phyloP scores from a whole-genome alignment of 1,139 yeast species.

The Saccharomycopsis hybrid region DNA sequence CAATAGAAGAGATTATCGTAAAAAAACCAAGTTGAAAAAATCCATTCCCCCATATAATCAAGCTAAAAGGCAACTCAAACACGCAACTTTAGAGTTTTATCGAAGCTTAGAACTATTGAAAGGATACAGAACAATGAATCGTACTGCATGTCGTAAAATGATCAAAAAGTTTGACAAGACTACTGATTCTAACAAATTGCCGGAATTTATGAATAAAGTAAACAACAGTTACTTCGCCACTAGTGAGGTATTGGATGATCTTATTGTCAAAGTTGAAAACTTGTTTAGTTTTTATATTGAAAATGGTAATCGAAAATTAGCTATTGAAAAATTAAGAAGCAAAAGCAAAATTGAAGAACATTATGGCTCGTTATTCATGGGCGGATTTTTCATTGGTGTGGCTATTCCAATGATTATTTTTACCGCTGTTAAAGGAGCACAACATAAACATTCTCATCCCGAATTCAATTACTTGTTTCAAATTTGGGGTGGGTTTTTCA shows the following conservation, averaged over 20 bases:
- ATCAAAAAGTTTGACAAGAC: conserved; percentile 85
- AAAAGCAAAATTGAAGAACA: conserved; percentile 35
- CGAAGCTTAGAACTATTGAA: conserved; percentile 71
- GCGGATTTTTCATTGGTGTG: conserved; percentile 67
- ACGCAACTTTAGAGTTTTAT: conserved; percentile 75
- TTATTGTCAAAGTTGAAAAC: conserved; percentile 59
- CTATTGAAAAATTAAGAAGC: conserved; percentile 64
- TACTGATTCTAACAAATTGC: conserved; percentile 42
- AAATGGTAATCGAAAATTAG: conserved; percentile 64
- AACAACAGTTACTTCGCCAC: conserved; percentile 50
- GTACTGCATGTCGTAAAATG: conserved; percentile 85
- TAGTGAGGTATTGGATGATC: conserved; percentile 59
- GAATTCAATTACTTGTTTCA: conserved; percentile 48
- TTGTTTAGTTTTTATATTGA: conserved; percentile 64
- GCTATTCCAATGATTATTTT: conserved; percentile 57
- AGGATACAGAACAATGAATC: conserved; percentile 69
- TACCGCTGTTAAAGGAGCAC: conserved; percentile 45
- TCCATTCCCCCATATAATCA: conserved; percentile 26
- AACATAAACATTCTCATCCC: conserved; percentile 31
- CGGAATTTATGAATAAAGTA: conserved; percentile 54
- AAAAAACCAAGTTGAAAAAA: conserved; percentile 14
- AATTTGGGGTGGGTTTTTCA: conserved; percentile 87
- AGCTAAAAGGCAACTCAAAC: conserved; percentile 70
- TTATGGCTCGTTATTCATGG: conserved; percentile 42
- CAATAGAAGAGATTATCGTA: conserved; percentile 32